phyloP scores from a whole-genome alignment of 306 rosid species.

The Trifolium repens region DNA sequence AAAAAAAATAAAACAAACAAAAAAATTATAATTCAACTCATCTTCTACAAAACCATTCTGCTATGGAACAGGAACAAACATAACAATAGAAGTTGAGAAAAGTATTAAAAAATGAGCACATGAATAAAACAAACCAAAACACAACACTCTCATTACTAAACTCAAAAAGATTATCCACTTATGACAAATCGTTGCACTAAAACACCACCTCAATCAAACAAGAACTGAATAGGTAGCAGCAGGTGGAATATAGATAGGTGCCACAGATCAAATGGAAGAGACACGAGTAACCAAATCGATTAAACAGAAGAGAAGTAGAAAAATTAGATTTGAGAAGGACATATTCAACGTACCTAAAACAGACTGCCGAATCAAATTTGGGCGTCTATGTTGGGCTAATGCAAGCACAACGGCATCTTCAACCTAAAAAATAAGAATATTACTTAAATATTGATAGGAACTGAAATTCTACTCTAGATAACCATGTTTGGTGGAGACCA shows the following conservation, averaged over 20 bases:
- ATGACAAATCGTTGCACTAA: neutral
- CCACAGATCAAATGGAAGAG: slow-evolving; percentile 27
- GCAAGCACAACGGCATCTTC: slow-evolving; percentile 95
- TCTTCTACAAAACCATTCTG: slow-evolving; percentile 15
- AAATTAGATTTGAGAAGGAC: slow-evolving; percentile 23
- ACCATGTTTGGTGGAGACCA: slow-evolving; percentile 12
- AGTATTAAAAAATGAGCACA: neutral
- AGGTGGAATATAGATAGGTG: slow-evolving; percentile 10
- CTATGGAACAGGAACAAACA: neutral
- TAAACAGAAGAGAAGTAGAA: slow-evolving; percentile 21
- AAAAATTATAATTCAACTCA: slow-evolving; percentile 24
- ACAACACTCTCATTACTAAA: slow-evolving; percentile 17
- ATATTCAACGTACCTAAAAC: slow-evolving; percentile 51
- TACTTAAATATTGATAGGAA: slow-evolving; percentile 10
- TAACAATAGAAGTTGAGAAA: slow-evolving; percentile 9
- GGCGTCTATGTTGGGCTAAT: slow-evolving; percentile 72
- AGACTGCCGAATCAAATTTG: slow-evolving; percentile 68
- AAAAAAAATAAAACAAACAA: slow-evolving; percentile 43
- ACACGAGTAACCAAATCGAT: slow-evolving; percentile 2
- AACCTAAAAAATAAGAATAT: slow-evolving; percentile 53
- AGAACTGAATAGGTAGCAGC: slow-evolving; percentile 22
- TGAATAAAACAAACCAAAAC: slow-evolving; percentile 30
- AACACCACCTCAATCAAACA: slow-evolving; percentile 12
- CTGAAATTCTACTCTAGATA: slow-evolving; percentile 14
- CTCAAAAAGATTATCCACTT: slow-evolving; percentile 1